Conservation (phyloP, 495 filamentous ascomycete genomes). For the Penicillium psychrofluorescens region DNA sequence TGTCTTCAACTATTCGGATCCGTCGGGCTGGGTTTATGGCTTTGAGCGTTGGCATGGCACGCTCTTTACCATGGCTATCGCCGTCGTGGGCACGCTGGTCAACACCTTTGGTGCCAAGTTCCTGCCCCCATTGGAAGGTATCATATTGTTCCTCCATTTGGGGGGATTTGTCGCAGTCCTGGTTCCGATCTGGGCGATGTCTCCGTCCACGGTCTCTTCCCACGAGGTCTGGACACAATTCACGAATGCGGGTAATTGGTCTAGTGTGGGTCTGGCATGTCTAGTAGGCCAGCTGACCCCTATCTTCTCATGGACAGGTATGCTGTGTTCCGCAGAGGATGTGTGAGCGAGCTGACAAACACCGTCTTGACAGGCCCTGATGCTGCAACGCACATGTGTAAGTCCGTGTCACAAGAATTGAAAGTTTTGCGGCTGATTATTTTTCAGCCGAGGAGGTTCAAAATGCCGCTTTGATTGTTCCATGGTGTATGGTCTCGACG, state of each 20-base stretch:
- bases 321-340: too few species aligned
- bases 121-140: constrained; percentile 33
- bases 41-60: constrained; percentile 33
- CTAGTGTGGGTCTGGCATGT: constrained; percentile 32
- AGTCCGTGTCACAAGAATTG: neutral
- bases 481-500: constrained; percentile 38
- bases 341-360: too few species aligned
- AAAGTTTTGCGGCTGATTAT: too few species aligned
- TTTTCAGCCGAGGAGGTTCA: constrained; percentile 38
- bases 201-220: constrained; percentile 23
- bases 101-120: constrained; percentile 33
- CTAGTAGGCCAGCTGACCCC: constrained; percentile 34
- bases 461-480: constrained; percentile 37
- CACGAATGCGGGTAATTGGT: constrained; percentile 39
- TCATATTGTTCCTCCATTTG: constrained; percentile 39
- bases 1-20: constrained; percentile 34
- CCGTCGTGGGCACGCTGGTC: constrained; percentile 32
- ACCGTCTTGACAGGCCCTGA: constrained; percentile 15
- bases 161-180: constrained; percentile 44
- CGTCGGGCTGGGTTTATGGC: constrained; percentile 19
- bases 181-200: constrained; percentile 36
- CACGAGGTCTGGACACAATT: constrained; percentile 39
- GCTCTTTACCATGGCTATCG: constrained; percentile 34
- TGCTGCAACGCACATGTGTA: constrained; percentile 32
- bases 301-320: constrained; percentile 31